Conservation (phyloP, 2,329 filamentous ascomycete genomes). For the Xylaria hypoxylon region DNA sequence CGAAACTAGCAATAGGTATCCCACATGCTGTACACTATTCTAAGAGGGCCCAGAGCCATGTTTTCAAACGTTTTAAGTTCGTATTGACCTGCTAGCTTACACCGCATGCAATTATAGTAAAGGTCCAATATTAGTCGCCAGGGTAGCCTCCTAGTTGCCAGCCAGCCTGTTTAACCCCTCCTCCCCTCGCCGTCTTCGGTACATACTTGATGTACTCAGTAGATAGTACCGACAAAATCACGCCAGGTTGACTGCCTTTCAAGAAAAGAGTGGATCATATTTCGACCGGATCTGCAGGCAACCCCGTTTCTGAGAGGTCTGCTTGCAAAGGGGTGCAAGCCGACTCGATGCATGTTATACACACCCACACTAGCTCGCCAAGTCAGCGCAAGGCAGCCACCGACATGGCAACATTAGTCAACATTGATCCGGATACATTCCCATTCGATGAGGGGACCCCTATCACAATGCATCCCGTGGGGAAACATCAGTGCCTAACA, state of each 20-base stretch:
- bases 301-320: slow-evolving; percentile 26
- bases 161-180: slow-evolving; percentile 21
- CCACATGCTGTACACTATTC: slow-evolving; percentile 18
- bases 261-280: slow-evolving; percentile 28
- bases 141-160: slow-evolving; percentile 7
- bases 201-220: slow-evolving; percentile 7
- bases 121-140: slow-evolving; percentile 14
- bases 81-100: slow-evolving; percentile 18
- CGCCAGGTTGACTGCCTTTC: slow-evolving; percentile 20
- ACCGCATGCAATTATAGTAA: slow-evolving; percentile 20
- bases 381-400: slow-evolving; percentile 32
- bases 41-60: slow-evolving; percentile 35
- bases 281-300: slow-evolving; percentile 26
- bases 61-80: slow-evolving; percentile 28
- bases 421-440: slow-evolving; percentile 33
- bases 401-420: slow-evolving; percentile 29
- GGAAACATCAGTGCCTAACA: slow-evolving; percentile 30
- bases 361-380: slow-evolving; percentile 26
- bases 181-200: slow-evolving; percentile 24
- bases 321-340: slow-evolving; percentile 33
- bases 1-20: slow-evolving; percentile 20
- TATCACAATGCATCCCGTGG: slow-evolving; percentile 31
- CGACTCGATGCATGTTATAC: slow-evolving; percentile 33
- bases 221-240: slow-evolving; percentile 17
- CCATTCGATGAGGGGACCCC: slow-evolving; percentile 33